Evolutionary conservation across 129 eudicot genomes (phyloP).

Genomic region (Logfia minima): DNA sequence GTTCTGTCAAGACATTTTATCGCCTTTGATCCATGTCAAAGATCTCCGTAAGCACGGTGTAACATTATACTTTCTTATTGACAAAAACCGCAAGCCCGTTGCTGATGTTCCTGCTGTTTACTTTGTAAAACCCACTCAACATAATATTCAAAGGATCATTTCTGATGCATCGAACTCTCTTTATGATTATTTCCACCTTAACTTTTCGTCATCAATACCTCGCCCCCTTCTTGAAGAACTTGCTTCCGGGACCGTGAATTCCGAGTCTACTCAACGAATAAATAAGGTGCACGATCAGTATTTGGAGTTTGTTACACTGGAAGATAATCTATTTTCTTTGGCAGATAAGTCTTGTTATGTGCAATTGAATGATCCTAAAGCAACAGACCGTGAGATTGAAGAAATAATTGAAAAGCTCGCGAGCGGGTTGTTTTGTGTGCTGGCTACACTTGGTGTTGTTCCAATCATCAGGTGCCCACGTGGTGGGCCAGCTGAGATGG

Average conservation of each 20-base stretch:
- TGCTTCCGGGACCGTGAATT: constrained; percentile 64
- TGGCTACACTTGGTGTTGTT: constrained; percentile 91
- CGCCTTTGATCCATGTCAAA: constrained; percentile 91
- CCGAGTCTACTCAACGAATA: constrained; percentile 68
- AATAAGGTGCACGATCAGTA: constrained; percentile 91
- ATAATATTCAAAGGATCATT: constrained; percentile 63
- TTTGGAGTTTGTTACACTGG: constrained; percentile 86
- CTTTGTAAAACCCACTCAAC: constrained; percentile 63
- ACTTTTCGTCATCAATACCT: constrained; percentile 86
- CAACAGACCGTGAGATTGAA: constrained; percentile 85
- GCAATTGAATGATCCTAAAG: constrained; percentile 80
- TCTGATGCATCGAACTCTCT: constrained; percentile 64
- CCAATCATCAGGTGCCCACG: constrained; percentile 81
- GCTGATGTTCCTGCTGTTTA: constrained; percentile 97
- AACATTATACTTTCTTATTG: constrained; percentile 82
- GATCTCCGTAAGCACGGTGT: constrained; percentile 97
- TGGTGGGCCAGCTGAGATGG: constrained; percentile 99
- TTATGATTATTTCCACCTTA: constrained; percentile 82
- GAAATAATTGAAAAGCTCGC: constrained; percentile 73
- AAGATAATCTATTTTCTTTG: constrained; percentile 74
- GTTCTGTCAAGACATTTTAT: constrained; percentile 78
- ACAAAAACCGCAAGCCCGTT: constrained; percentile 83
- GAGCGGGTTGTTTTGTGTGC: constrained; percentile 85
- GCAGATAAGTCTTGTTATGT: constrained; percentile 73
- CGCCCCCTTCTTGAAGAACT: constrained; percentile 79